These are phyloP conservation scores for Carex sylvatica DNA, from an alignment of 202 grass and related monocot species.

Conservation along the genomic window DNA sequence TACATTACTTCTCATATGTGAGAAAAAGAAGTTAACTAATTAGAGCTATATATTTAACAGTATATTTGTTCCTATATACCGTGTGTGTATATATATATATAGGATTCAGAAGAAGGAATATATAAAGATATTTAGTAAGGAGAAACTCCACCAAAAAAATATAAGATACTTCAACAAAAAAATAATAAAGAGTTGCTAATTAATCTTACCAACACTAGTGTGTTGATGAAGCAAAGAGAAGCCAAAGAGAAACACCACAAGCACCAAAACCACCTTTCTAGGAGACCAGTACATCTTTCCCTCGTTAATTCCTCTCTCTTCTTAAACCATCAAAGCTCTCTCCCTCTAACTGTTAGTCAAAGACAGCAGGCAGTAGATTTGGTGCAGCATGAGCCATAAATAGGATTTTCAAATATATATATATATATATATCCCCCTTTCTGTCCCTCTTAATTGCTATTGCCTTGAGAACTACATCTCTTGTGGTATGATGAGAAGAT, in stretches of 20 bases:
- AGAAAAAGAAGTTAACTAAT: background rate
- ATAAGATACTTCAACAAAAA: background rate
- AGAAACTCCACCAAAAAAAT: background rate
- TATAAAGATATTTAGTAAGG: background rate
- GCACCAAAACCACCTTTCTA: slow-evolving; percentile 39
- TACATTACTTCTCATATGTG: background rate
- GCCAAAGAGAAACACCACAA: slow-evolving; percentile 32
- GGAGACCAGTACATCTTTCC: slow-evolving; percentile 36
- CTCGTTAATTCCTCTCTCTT: slow-evolving; percentile 3
- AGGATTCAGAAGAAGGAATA: background rate
- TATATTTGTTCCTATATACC: background rate
- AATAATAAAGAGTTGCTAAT: background rate
- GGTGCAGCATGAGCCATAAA: slow-evolving; percentile 25
- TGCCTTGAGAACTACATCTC: slow-evolving; percentile 39
- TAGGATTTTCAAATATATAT: slow-evolving; percentile 45
- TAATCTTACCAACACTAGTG: slow-evolving; percentile 44
- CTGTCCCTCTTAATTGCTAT: slow-evolving; percentile 41
- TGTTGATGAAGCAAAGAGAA: slow-evolving; percentile 47
- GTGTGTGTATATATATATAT: background rate
- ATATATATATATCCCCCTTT: too few relatives aligned
- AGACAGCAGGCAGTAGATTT: slow-evolving; percentile 43
- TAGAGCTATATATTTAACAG: background rate
- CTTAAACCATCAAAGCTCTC: slow-evolving; percentile 34
- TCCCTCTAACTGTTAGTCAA: slow-evolving; percentile 52
- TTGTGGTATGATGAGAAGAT: slow-evolving; percentile 56